A percentile compares a stretch with the other conserved stretches of the same genome.
Evolutionary conservation across 2,329 filamentous ascomycete genomes (phyloP).

Genomic region (Botrytis tulipae): DNA sequence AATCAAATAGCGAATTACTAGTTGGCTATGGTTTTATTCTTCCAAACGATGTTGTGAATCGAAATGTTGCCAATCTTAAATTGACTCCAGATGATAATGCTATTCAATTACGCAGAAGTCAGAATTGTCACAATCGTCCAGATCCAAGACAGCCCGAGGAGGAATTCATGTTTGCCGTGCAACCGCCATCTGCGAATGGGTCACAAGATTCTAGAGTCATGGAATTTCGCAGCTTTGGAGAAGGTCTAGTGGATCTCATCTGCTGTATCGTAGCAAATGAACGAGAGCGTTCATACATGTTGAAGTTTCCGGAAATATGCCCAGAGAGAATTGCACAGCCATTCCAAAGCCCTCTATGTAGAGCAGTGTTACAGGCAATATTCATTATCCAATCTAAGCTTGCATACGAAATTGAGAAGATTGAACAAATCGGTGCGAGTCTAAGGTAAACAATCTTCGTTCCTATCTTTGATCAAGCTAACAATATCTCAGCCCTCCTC

Average conservation of each 20-base stretch:
- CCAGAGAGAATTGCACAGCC: constrained; percentile 23
- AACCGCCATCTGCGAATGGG: neutral
- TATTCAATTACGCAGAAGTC: constrained; percentile 28
- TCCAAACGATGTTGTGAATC: constrained; percentile 40
- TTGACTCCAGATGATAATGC: constrained; percentile 27
- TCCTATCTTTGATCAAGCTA: neutral
- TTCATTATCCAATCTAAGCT: constrained; percentile 29
- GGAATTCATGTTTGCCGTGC: constrained; percentile 34
- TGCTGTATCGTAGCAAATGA: constrained; percentile 34
- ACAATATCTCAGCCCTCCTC: constrained; percentile 24
- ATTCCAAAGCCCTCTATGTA: constrained; percentile 26
- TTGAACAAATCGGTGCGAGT: constrained; percentile 19
- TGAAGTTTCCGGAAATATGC: constrained; percentile 16
- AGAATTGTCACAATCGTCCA: constrained; percentile 26
- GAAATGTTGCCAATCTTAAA: constrained; percentile 39
- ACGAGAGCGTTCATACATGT: constrained; percentile 27
- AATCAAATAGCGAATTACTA: constrained; percentile 70
- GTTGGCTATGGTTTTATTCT: constrained; percentile 63
- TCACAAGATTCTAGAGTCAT: neutral
- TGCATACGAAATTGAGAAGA: constrained; percentile 24
- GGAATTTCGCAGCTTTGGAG: constrained; percentile 27
- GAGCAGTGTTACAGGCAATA: constrained; percentile 26
- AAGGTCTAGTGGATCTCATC: constrained; percentile 34
- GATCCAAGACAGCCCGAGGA: constrained; percentile 22
- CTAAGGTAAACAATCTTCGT: constrained; percentile 19